Evolutionary conservation across 179 eudicot genomes (phyloP).

Genomic region (Corrigiola litoralis): DNA sequence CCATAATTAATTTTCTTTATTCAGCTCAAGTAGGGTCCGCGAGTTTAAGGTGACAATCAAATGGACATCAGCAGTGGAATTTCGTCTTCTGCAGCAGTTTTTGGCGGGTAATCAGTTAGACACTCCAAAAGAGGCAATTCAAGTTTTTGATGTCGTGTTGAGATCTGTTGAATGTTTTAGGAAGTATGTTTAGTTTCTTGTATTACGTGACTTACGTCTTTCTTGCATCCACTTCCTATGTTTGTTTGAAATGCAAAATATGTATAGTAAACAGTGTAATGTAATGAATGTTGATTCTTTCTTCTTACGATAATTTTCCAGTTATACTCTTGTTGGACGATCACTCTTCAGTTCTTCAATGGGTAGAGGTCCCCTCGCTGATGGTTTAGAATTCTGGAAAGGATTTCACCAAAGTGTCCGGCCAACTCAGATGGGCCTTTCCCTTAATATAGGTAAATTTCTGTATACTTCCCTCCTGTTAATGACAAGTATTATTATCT

Average conservation of each 20-base stretch:
- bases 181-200: conserved; percentile 11
- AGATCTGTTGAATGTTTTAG: conserved; percentile 27
- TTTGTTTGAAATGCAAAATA: no score
- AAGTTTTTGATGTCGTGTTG: conserved; percentile 50
- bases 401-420: conserved; percentile 67
- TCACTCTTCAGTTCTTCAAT: conserved; percentile 36
- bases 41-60: conserved; percentile 44
- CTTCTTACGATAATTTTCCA: conserved; percentile 19
- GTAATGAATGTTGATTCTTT: no score
- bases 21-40: conserved; percentile 29
- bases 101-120: conserved; percentile 30
- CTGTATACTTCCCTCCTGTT: background rate
- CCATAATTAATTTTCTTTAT: background rate
- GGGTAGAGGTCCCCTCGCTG: conserved; percentile 32
- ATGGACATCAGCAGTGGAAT: conserved; percentile 38
- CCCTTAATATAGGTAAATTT: conserved; percentile 47
- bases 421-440: conserved; percentile 66
- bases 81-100: conserved; percentile 35
- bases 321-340: conserved; percentile 42
- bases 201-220: background rate
- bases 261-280: no score
- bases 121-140: conserved; percentile 52
- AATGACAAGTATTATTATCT: background rate
- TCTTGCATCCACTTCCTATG: no score
- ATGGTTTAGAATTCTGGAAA: conserved; percentile 45